These are phyloP conservation scores for Mycocalia duriaeana DNA, from an alignment of 1,284 basidiomycete species.

Conservation along the genomic window DNA sequence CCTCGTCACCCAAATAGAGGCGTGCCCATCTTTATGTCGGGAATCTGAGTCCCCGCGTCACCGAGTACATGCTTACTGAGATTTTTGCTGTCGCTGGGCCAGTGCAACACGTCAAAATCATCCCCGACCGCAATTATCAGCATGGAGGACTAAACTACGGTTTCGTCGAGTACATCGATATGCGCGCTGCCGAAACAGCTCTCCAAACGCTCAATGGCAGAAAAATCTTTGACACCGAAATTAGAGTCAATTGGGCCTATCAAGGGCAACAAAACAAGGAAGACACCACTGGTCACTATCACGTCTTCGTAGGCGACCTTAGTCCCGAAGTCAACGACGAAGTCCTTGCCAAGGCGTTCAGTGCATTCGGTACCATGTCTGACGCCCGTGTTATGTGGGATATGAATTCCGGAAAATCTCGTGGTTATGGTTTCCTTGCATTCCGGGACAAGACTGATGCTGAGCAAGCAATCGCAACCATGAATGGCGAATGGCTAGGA, in stretches of 20 bases:
- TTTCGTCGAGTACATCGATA: slow-evolving; percentile 96
- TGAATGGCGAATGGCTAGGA: slow-evolving; percentile 99
- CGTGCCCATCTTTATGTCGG: slow-evolving; percentile 96
- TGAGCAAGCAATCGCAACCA: slow-evolving; percentile 94
- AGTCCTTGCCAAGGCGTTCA: slow-evolving; percentile 93
- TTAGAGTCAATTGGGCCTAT: slow-evolving; percentile 97
- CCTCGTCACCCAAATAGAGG: too few relatives aligned
- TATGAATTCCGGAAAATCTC: slow-evolving; percentile 97
- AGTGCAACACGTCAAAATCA: slow-evolving; percentile 97
- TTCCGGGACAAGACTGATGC: slow-evolving; percentile 97
- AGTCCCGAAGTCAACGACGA: slow-evolving; percentile 97
- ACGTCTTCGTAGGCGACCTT: slow-evolving; percentile 98
- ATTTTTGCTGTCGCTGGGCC: slow-evolving; percentile 94
- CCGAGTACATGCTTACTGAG: slow-evolving; percentile 92
- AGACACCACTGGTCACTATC: slow-evolving; percentile 92
- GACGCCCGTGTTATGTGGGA: slow-evolving; percentile 99
- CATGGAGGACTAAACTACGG: slow-evolving; percentile 98
- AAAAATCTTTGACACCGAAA: slow-evolving; percentile 97
- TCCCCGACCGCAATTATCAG: slow-evolving; percentile 96
- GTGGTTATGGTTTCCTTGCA: slow-evolving; percentile 90
- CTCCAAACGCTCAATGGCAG: slow-evolving; percentile 95
- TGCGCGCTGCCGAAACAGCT: slow-evolving; percentile 95
- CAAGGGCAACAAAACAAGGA: slow-evolving; percentile 95
- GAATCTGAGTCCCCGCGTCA: slow-evolving; percentile 90
- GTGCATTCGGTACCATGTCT: slow-evolving; percentile 88